These are phyloP conservation scores for Austroboletus novae-zelandiae DNA, from an alignment of 1,284 basidiomycete species.

Conservation along the genomic window DNA sequence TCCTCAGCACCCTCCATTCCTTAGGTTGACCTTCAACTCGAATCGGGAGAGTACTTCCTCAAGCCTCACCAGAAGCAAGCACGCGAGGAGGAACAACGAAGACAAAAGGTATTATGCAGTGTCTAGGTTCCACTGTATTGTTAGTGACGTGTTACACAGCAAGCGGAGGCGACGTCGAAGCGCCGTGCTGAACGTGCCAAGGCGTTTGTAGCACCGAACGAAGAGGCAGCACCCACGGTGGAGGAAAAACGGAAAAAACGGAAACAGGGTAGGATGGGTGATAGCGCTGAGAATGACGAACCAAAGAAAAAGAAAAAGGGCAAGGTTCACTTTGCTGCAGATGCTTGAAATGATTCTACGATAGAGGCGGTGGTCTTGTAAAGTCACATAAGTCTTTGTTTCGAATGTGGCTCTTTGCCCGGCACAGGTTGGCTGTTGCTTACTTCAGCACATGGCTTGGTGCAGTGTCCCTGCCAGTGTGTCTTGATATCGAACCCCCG, in stretches of 20 bases:
- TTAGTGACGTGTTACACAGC: conserved; percentile 43
- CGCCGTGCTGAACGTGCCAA: conserved; percentile 77
- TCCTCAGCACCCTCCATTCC: conserved; percentile 11
- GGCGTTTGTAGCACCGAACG: conserved; percentile 79
- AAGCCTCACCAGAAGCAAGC: conserved; percentile 80
- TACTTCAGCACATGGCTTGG: conserved; percentile 24
- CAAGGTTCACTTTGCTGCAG: conserved; percentile 20
- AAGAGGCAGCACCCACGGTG: conserved; percentile 67
- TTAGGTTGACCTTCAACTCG: conserved; percentile 89
- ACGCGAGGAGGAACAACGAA: conserved; percentile 59
- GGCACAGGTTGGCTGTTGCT: conserved; percentile 9
- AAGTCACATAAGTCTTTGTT: too few relatives aligned
- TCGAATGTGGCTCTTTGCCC: too few relatives aligned
- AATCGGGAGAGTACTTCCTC: conserved; percentile 98
- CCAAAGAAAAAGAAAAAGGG: conserved; percentile 32
- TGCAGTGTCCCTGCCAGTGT: conserved; percentile 2
- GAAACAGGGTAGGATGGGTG: conserved; percentile 34
- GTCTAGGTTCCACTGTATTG: not conserved
- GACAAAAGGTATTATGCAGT: conserved; percentile 64
- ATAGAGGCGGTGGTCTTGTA: not conserved
- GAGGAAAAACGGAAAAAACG: conserved; percentile 75
- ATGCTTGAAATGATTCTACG: conserved; percentile 8
- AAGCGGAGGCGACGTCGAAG: conserved; percentile 69
- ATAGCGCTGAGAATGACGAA: conserved; percentile 25
- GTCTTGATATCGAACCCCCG: conserved; percentile 22